Conservation (phyloP, 1,139 yeast species). For the Candida sanyaensis region DNA sequence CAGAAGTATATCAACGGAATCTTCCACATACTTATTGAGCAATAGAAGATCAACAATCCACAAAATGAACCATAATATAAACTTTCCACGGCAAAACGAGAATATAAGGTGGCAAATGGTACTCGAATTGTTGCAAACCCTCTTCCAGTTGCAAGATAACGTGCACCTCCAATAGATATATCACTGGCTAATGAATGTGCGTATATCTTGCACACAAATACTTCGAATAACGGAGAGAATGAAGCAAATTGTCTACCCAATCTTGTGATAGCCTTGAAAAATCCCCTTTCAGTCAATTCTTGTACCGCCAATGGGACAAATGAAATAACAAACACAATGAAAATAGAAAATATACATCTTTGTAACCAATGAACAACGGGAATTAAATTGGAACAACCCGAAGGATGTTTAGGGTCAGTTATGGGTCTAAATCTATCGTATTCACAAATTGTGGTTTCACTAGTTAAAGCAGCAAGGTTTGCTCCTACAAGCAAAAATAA, state of each 20-base stretch:
- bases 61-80: slow-evolving; percentile 44
- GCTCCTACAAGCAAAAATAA: slow-evolving; percentile 47
- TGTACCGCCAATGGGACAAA: slow-evolving; percentile 53
- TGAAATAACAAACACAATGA: slow-evolving; percentile 50
- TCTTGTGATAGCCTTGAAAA: slow-evolving; percentile 45
- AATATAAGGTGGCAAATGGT: slow-evolving; percentile 43
- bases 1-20: slow-evolving; percentile 48
- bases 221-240: slow-evolving; percentile 54
- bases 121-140: slow-evolving; percentile 54
- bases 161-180: slow-evolving; percentile 53
- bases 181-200: slow-evolving; percentile 51
- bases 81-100: slow-evolving; percentile 50
- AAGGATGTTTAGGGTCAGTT: slow-evolving; percentile 47
- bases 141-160: slow-evolving; percentile 56
- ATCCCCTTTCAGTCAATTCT: slow-evolving; percentile 52
- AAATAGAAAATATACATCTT: slow-evolving; percentile 49
- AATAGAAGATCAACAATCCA: slow-evolving; percentile 41
- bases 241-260: slow-evolving; percentile 50
- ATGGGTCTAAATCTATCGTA: slow-evolving; percentile 47
- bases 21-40: slow-evolving; percentile 51
- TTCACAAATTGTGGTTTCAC: slow-evolving; percentile 47
- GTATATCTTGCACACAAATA: slow-evolving; percentile 53
- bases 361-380: slow-evolving; percentile 55
- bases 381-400: slow-evolving; percentile 48
- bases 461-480: slow-evolving; percentile 49